phyloP scores from a whole-genome alignment of 352 stramenopile genomes.

The Phytophthora pinifolia region DNA sequence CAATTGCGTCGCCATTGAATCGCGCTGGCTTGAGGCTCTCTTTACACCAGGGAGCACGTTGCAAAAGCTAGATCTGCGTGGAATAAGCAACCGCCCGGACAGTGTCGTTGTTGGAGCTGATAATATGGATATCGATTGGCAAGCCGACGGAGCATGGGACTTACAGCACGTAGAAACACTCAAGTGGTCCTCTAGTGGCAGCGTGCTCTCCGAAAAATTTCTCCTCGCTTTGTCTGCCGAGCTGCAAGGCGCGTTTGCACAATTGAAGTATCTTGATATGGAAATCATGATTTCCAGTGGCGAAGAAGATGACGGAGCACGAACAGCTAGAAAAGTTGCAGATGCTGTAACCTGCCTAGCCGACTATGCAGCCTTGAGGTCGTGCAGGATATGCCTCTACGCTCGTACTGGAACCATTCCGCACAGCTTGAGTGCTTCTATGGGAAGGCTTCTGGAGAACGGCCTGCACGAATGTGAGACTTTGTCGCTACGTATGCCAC shows the following conservation, averaged over 20 bases:
- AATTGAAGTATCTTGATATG: slow-evolving; percentile 58
- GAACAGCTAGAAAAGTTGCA: slow-evolving; percentile 14
- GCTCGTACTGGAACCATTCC: slow-evolving; percentile 7
- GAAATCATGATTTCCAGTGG: slow-evolving; percentile 7
- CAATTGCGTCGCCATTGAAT: slow-evolving; percentile 43
- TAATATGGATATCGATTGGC: slow-evolving; percentile 28
- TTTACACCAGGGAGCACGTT: slow-evolving; percentile 54
- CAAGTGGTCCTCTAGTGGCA: slow-evolving; percentile 26
- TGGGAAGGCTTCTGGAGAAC: slow-evolving; percentile 37
- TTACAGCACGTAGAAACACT: slow-evolving; percentile 48
- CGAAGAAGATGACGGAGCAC: slow-evolving; percentile 8
- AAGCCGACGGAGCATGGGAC: slow-evolving; percentile 36
- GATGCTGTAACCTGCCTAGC: slow-evolving; percentile 24
- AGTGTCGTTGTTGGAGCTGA: background rate
- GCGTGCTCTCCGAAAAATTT: slow-evolving; percentile 23
- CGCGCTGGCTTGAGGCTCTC: slow-evolving; percentile 55
- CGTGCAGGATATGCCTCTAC: slow-evolving; percentile 19
- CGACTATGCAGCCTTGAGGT: slow-evolving; percentile 28
- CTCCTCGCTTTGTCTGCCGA: slow-evolving; percentile 45
- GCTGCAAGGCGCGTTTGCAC: slow-evolving; percentile 48
- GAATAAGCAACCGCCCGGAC: slow-evolving; percentile 14
- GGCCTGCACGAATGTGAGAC: slow-evolving; percentile 47
- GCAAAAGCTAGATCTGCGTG: slow-evolving; percentile 31
- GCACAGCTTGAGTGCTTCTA: slow-evolving; percentile 19
- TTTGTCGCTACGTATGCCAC: slow-evolving; percentile 38